Evolutionary conservation across 1,284 basidiomycete genomes (phyloP).

Genomic region (Cutaneotrichosporon dermatis): DNA sequence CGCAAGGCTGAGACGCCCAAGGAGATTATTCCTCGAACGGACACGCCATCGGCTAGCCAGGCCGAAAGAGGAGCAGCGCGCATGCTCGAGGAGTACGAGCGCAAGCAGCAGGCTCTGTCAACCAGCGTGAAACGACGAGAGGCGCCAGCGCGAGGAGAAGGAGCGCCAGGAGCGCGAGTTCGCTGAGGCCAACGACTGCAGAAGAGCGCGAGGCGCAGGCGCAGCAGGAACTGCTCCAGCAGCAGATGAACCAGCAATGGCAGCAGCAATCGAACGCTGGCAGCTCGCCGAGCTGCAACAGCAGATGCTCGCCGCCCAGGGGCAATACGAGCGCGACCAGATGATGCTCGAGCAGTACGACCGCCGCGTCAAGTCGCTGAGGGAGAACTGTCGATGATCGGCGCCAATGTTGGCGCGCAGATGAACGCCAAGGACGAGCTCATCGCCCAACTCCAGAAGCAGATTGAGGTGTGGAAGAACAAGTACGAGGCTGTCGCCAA

Average conservation of each 20-base stretch:
- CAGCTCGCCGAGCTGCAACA: slow-evolving; percentile 70
- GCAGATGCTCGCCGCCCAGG: slow-evolving; percentile 86
- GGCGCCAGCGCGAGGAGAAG: slow-evolving; percentile 69
- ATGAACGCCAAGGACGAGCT: slow-evolving; percentile 90
- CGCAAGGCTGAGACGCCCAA: slow-evolving; percentile 55
- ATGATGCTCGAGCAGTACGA: slow-evolving; percentile 98
- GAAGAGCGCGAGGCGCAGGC: slow-evolving; percentile 81
- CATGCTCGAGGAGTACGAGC: slow-evolving; percentile 94
- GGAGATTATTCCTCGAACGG: slow-evolving; percentile 56
- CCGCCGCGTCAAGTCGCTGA: slow-evolving; percentile 90
- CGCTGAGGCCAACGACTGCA: slow-evolving; percentile 58
- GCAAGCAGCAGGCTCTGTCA: slow-evolving; percentile 79
- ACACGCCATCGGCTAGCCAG: slow-evolving; percentile 63
- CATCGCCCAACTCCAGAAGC: slow-evolving; percentile 92
- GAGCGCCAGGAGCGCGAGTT: slow-evolving; percentile 82
- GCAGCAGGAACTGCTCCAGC: slow-evolving; percentile 67
- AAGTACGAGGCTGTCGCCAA: slow-evolving; percentile 99
- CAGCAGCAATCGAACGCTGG: slow-evolving; percentile 53
- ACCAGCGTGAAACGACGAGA: slow-evolving; percentile 81
- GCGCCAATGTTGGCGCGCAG: slow-evolving; percentile 78
- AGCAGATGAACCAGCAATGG: slow-evolving; percentile 61
- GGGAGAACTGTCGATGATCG: slow-evolving; percentile 76
- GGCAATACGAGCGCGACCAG: slow-evolving; percentile 97
- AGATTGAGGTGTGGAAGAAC: slow-evolving; percentile 94
- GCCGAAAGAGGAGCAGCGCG: slow-evolving; percentile 89